Base-by-base conservation (phyloP, 495 filamentous ascomycete species). In the Choiromyces venosus region DNA sequence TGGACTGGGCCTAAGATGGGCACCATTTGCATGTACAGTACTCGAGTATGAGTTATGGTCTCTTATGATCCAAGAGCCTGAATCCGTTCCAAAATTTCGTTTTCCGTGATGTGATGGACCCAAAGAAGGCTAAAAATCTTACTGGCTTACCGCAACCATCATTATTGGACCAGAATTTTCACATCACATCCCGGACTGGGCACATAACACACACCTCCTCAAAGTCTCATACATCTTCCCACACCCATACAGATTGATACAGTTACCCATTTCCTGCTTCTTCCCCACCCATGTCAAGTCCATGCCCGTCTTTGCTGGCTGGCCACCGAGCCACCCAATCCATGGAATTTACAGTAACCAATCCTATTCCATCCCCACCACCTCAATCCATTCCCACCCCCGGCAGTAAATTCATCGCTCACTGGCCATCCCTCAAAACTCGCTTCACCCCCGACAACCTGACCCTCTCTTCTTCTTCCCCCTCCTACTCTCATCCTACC, bases 401-500 rank as follows among this genome's bases (percentile, higher is more conserved):
- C 56, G 64, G 71, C 68, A 67, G 64, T 37, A 37, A 40, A 65
- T 65, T 37, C 37, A 71, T 67, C 69, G 37, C 38, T 39, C 65
- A 38, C 67, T 42, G 33, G 18, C 68, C 68, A 71, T 69, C 72
- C 21, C 69, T 76, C 75, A 77, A 79, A 79, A 79, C 75, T 78
- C 71, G 75, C 76, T 78, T 78, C 69, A 39, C 67, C 68, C 75
- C 73, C 65, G 70, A 68, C 46, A 37, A 36, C 52, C 76, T 65
- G 73, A 66, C 67, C 76, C 71, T 77, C 75, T 73, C 76, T 67
- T 68, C 67, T 39, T 56, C 71, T 70, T 65, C 42, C 70, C 39
- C 61, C 38, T 66, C 74, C 75, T 65, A 37, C 68, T 69, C 52
- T 75, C 76, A 74, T 71, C 68, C 68, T 56, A 21, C 36, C 67